Evolutionary conservation across 2,329 filamentous ascomycete species (phyloP), one percentile per base, ranked within the genome.

Genomic region (Penicillium freii): DNA sequence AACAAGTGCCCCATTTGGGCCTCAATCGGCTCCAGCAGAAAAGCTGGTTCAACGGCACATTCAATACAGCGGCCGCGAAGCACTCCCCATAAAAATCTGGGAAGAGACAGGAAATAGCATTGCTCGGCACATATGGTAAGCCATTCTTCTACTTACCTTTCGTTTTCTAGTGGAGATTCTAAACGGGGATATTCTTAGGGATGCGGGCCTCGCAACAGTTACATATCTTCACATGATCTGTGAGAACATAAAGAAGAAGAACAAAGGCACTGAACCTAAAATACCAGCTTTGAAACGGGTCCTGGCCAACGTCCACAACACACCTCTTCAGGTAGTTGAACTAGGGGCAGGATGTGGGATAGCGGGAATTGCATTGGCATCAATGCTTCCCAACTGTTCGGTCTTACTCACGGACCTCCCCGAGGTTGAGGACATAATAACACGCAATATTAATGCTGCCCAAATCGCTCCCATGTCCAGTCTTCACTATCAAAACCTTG

Each of bases 41-140:
- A 82, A 79, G 61, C 72, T 83, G 15, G 80, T 87, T 1, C 80
- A 87, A 64, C 77, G 86, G 60, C 78, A 81, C 15, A 72, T 82
- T 8, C 65, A 45, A 25, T 52, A 74, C 5, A 69, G 72, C 36
- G 71, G 74, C 23, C 65, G 74, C 6, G 67, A 68, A 42, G 17
- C 52, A 5, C 3, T 23, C 15, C 27, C 31, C 15, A 64, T 86
- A 10, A 71, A 72, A 34, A 82, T 90, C 44, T 86, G 83, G 77
- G 87, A 90, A 69, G 87, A 90, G 66, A 88, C 85, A 0, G 87
- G 87, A 4, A 87, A 90, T 66, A 88, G 85, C 69, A 90, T 90
- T 66, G 87, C 87, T 6, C 78, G 86, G 42, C 87, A 90, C 74
- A 79, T 90, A 48, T 90, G 87, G 87, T 87, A 78, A 69, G 73